Conservation (phyloP, 192 early-diverging fungal genomes). For the Coemansia sp. region DNA sequence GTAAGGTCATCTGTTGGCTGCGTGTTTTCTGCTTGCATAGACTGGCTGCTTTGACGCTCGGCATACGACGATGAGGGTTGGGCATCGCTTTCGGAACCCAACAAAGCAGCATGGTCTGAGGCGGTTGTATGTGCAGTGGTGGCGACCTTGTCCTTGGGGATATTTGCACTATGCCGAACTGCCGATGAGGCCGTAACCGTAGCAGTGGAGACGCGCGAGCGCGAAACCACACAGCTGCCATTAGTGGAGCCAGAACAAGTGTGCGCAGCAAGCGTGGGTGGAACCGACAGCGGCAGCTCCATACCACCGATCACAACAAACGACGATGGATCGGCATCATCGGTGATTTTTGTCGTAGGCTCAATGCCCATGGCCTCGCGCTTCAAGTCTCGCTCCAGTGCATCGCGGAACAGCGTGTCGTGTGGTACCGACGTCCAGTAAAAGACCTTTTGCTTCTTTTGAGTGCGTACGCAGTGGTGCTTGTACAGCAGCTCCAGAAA, state of each 20-base stretch:
- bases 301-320: conserved; percentile 48
- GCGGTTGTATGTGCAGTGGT: no score
- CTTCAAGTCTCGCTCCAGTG: conserved; percentile 94
- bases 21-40: no score
- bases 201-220: conserved; percentile 18
- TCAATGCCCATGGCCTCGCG: conserved; percentile 83
- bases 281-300: conserved; percentile 50
- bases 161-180: no score
- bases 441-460: conserved; percentile 99
- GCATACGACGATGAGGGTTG: no score
- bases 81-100: no score
- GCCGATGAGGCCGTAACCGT: conserved; percentile 8
- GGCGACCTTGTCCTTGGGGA: no score
- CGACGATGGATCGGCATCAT: conserved; percentile 26
- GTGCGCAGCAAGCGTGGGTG: conserved; percentile 49
- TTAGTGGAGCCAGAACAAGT: conserved; percentile 3
- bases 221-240: neutral
- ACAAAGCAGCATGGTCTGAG: no score
- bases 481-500: conserved; percentile 94
- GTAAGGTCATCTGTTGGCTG: no score
- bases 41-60: no score
- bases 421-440: conserved; percentile 96
- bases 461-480: conserved; percentile 93
- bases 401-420: conserved; percentile 92
- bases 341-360: conserved; percentile 65